Percentiles rank a stretch among this genome's conserved stretches.
Evolutionary conservation across 768 basidiomycete genomes (phyloP).

Genomic region (Leccinum boreale): DNA sequence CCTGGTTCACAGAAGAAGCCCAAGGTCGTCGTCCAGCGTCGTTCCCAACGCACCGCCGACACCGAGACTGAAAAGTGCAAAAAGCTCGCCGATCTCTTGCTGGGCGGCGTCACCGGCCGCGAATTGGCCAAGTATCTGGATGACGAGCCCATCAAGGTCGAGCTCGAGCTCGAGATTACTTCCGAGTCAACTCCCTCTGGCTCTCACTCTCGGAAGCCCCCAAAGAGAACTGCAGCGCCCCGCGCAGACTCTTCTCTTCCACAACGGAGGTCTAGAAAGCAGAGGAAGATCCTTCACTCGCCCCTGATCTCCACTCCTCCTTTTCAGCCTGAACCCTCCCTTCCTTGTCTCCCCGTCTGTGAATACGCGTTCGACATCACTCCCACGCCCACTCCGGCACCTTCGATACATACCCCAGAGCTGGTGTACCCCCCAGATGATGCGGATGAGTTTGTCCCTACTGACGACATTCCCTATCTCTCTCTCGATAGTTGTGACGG

Average conservation of each 20-base stretch:
- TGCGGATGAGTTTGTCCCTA: conserved; percentile 31
- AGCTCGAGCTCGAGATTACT: neutral
- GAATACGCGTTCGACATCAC: conserved; percentile 1
- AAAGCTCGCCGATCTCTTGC: conserved; percentile 34
- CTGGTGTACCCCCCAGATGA: conserved; percentile 7
- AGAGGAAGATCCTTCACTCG: neutral
- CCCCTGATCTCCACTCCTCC: neutral
- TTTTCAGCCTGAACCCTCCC: neutral
- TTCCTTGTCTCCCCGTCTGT: neutral
- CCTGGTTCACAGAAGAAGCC: conserved; percentile 38
- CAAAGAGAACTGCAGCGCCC: conserved; percentile 9
- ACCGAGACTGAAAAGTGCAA: conserved; percentile 40
- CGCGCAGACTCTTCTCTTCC: neutral
- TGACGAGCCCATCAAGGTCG: conserved; percentile 1
- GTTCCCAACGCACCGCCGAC: conserved; percentile 28
- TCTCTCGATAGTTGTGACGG: conserved; percentile 23
- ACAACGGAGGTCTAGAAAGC: conserved; percentile 9
- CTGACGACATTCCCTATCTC: conserved; percentile 35
- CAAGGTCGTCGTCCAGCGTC: conserved; percentile 31
- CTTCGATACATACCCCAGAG: conserved; percentile 18
- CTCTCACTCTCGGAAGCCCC: neutral
- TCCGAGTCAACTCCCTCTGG: neutral
- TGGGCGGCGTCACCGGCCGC: conserved; percentile 32
- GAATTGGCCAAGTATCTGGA: conserved; percentile 25
- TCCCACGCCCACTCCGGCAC: neutral